Evolutionary conservation across 2,329 filamentous ascomycete genomes (phyloP), one percentile per base, ranked within the genome.

Genomic region (Rhytidhysteron rufulum): DNA sequence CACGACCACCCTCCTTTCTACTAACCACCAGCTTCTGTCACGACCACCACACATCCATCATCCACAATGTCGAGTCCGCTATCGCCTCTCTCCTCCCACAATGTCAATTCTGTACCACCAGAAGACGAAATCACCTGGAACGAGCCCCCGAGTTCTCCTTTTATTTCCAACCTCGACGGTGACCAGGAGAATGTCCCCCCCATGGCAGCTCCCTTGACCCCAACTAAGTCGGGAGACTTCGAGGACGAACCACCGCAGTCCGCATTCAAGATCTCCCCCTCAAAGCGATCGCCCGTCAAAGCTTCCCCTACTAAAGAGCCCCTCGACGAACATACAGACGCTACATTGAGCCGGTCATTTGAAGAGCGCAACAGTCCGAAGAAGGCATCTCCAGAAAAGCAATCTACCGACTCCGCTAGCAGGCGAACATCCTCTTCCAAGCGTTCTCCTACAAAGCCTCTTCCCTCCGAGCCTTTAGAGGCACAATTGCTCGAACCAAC

Each of bases 131-230:
- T 62, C 34, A 57, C 57, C 33, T 67, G 59, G 54, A 59, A 70
- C 47, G 62, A 70, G 15, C 65, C 63, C 18, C 67, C 67, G 5
- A 73, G 70, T 40, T 75, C 72, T 27, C 72, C 72, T 11, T 75
- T 74, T 51, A 53, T 71, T n/a, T 58, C 65, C 31, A 64, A 73
- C 39, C 53, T 73, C 37, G 66, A 67, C 15, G 62, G 66, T 19
- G 49, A 66, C 44, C 62, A 66, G 38, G 65, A 67, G 39, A 67
- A 66, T 29, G 47, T 64, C 39, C 54, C 58, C 18, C 58, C 60
- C 2, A 46, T 45, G 18, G 24, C 42, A 5, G 42, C 48, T 4
- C 18, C 33, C 18, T 31, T 48, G 5, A 58, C 59, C 5, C 60
- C 62, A 5, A 39, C 44, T 3, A 65, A 61, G 40, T 22, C 41